Conservation (phyloP, 2,329 filamentous ascomycete genomes). For the Myriangium duriaei region DNA sequence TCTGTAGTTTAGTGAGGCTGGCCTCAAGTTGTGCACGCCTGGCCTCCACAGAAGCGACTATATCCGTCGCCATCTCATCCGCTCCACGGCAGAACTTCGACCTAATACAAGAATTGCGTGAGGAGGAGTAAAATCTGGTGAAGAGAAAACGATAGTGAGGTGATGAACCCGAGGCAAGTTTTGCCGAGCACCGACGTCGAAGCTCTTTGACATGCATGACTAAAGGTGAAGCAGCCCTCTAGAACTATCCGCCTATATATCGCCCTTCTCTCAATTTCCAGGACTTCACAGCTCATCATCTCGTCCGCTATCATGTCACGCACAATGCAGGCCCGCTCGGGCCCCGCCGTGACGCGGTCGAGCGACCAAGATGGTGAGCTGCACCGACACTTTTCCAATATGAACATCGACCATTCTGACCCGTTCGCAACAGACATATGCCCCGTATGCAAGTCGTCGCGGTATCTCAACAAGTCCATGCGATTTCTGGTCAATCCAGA, state of each 20-base stretch:
- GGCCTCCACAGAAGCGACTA: constrained; percentile 3
- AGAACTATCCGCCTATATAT: too few species aligned
- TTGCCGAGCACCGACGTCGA: neutral
- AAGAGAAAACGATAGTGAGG: too few species aligned
- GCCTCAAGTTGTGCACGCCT: constrained; percentile 65
- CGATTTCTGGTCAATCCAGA: constrained; percentile 93
- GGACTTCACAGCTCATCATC: constrained; percentile 13
- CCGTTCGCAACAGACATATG: constrained; percentile 54
- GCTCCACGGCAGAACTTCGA: too few species aligned
- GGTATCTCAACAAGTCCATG: constrained; percentile 90
- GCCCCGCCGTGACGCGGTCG: constrained; percentile 14
- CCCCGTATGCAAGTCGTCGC: constrained; percentile 92
- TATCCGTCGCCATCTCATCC: too few species aligned
- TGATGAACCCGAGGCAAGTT: neutral
- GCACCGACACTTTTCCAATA: constrained; percentile 12
- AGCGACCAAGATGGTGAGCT: constrained; percentile 22
- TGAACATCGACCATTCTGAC: constrained; percentile 12
- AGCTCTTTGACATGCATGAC: too few species aligned
- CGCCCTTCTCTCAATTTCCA: too few species aligned
- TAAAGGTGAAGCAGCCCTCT: too few species aligned
- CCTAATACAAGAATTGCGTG: too few species aligned
- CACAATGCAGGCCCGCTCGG: constrained; percentile 18
- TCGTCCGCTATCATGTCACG: constrained; percentile 21
- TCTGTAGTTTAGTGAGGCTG: constrained; percentile 59
- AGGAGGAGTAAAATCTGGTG: too few species aligned